Base-by-base conservation (phyloP, 345 rosid species). In the Arabidopsis suecica region DNA sequence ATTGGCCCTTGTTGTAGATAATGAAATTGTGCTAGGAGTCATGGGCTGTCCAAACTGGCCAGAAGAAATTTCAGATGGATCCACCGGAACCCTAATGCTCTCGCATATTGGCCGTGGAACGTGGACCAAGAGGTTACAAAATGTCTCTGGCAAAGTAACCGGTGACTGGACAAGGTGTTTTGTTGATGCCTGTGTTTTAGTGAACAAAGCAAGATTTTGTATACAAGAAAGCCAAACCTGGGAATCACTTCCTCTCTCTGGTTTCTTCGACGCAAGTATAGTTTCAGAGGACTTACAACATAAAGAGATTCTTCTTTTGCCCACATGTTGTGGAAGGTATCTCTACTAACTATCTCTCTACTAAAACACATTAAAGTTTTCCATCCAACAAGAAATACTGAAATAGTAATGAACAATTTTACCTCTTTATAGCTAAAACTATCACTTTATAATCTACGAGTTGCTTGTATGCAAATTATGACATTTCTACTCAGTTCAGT, bases 21-120 rank as follows among this genome's bases (percentile, higher is more conserved):
- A 89, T 78, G 88, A 87, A 80, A 83, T 87, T 78, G 93, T 86
- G 59, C 67, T 89, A 66, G 89, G 97, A 8, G 87, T 86, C 71
- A 89, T 91, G 94, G 98, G 96, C 16, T 89, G 96, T 82, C 97
- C 96, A 57, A 91, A 91, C 83, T 91, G 98, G 97, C 78, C 63
- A 57, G 79, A 81, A 71, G 64, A 73, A 72, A 13, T 34, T 25
- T 61, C 57, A 10, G 61, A 78, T 25, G 71, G 72, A 59, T 16
- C 81, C n/a, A 70, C 76, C 0, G 98, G 97, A 56, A 79, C 83
- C 36, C n/a, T 88, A 58, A 86, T 93, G 98, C 73, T 86, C 61
- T 81, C 95, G 42, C 94, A 89, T 79, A 58, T 65, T 70, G 94
- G 93, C 71, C 84, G 89, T 70, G 98, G 98, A 81, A 91, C 97